These are phyloP conservation scores for Anisodus acutangulus DNA, from an alignment of 257 asterid genomes.

Conservation along the genomic window DNA sequence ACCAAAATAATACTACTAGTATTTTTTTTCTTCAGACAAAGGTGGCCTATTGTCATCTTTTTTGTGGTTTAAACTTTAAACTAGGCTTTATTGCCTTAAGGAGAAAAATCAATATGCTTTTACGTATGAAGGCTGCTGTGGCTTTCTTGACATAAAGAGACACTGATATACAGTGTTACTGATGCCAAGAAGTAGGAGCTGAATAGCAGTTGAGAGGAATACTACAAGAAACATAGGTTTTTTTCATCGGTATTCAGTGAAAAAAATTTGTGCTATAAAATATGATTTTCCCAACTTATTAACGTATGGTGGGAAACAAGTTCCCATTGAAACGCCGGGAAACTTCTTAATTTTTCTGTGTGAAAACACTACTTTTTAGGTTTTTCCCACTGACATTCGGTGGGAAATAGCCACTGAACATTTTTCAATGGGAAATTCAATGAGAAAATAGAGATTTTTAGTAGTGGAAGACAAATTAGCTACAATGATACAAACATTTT, in stretches of 20 bases:
- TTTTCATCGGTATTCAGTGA: too few relatives aligned
- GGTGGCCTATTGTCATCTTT: conserved; percentile 28
- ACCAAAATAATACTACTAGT: neutral
- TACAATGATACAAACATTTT: neutral
- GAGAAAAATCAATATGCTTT: conserved; percentile 24
- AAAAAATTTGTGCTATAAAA: too few relatives aligned
- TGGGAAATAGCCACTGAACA: too few relatives aligned
- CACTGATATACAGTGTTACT: conserved; percentile 10
- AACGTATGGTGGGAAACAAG: too few relatives aligned
- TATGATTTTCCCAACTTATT: too few relatives aligned
- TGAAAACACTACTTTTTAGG: too few relatives aligned
- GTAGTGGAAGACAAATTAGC: conserved; percentile 21
- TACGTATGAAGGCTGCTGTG: conserved; percentile 33
- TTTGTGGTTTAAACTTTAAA: neutral
- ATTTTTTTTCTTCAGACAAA: conserved; percentile 35
- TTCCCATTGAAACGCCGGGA: too few relatives aligned
- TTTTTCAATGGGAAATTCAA: too few relatives aligned
- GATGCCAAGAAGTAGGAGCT: conserved; percentile 2
- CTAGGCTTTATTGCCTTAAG: neutral
- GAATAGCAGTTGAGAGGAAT: conserved; percentile 15
- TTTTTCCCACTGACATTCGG: too few relatives aligned
- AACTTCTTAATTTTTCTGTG: too few relatives aligned
- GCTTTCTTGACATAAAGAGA: conserved; percentile 37
- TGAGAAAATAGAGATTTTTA: too few relatives aligned
- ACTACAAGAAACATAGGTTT: too few relatives aligned